Evolutionary conservation across 305 asterid species (phyloP).

Genomic region (Fraxinus paxiana): DNA sequence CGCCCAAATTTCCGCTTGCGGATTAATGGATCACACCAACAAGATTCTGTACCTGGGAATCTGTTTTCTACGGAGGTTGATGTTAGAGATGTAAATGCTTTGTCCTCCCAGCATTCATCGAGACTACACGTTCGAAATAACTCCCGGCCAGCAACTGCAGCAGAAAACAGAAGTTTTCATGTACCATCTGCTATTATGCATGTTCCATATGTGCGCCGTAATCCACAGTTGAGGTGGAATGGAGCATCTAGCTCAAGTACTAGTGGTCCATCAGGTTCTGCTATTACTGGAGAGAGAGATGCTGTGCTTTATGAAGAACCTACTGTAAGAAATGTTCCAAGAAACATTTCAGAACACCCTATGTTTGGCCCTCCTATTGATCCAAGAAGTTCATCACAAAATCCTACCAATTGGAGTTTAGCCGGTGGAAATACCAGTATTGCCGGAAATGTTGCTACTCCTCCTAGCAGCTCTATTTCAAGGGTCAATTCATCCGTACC

Average conservation of each 20-base stretch:
- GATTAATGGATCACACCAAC: conserved; percentile 50
- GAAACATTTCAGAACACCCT: conserved; percentile 73
- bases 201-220: conserved; percentile 38
- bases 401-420: conserved; percentile 48
- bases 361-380: conserved; percentile 53
- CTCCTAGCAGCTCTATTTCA: conserved; percentile 37
- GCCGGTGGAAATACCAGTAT: conserved; percentile 38
- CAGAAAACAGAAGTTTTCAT: conserved; percentile 35
- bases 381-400: conserved; percentile 48
- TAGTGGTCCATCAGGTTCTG: conserved; percentile 34
- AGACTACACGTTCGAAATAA: conserved; percentile 42
- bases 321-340: conserved; percentile 38
- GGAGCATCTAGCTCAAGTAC: conserved; percentile 55
- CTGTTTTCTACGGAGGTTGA: conserved; percentile 31
- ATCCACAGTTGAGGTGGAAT: conserved; percentile 54
- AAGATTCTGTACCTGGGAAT: conserved; percentile 34
- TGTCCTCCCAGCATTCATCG: conserved; percentile 42
- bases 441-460: conserved; percentile 41
- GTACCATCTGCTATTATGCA: conserved; percentile 36
- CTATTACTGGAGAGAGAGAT: conserved; percentile 37
- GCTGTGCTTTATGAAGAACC: conserved; percentile 39
- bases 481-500: conserved; percentile 31
- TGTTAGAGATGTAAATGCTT: conserved; percentile 32
- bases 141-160: conserved; percentile 38
- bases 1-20: conserved; percentile 62